Conservation (phyloP, 1,139 yeast species). For the Magnusiomyces paraingens region DNA sequence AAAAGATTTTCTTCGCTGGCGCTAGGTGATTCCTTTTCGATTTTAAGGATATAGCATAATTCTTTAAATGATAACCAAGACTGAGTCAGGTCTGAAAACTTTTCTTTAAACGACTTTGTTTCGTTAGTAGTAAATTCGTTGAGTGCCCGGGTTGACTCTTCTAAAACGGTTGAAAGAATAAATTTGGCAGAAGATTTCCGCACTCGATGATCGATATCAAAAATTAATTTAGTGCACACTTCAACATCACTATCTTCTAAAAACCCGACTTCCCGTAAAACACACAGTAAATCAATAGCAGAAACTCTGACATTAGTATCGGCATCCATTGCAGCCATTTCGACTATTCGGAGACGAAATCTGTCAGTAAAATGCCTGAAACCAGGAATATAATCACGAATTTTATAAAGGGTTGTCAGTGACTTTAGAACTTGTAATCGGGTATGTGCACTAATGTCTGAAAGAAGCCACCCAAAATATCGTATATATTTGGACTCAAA, state of each 20-base stretch:
- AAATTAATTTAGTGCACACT: slow-evolving; percentile 40
- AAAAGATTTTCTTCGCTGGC: slow-evolving; percentile 19
- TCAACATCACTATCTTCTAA: slow-evolving; percentile 48
- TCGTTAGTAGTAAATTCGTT: slow-evolving; percentile 18
- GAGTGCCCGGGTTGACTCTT: slow-evolving; percentile 16
- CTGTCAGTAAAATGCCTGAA: slow-evolving; percentile 67
- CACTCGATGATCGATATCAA: slow-evolving; percentile 36
- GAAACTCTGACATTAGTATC: slow-evolving; percentile 49
- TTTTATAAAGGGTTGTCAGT: slow-evolving; percentile 44
- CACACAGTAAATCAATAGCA: slow-evolving; percentile 49
- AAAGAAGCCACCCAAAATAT: slow-evolving; percentile 77
- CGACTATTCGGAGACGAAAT: slow-evolving; percentile 57
- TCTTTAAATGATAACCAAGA: slow-evolving; percentile 26
- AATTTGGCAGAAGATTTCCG: slow-evolving; percentile 30
- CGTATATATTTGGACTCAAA: slow-evolving; percentile 63
- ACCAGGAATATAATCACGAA: slow-evolving; percentile 38
- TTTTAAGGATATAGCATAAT: slow-evolving; percentile 17
- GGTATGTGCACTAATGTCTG: slow-evolving; percentile 59
- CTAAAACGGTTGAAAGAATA: slow-evolving; percentile 22
- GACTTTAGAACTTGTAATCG: slow-evolving; percentile 59
- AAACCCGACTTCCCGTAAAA: slow-evolving; percentile 54
- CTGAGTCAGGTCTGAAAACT: slow-evolving; percentile 17
- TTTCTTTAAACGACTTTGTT: slow-evolving; percentile 16
- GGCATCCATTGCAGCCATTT: slow-evolving; percentile 50
- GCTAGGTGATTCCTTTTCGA: slow-evolving; percentile 12